Percentiles rank a stretch among this genome's conserved stretches.
Evolutionary conservation across 2,329 filamentous ascomycete species (phyloP).

Genomic region (Fusarium pseudocircinatum): DNA sequence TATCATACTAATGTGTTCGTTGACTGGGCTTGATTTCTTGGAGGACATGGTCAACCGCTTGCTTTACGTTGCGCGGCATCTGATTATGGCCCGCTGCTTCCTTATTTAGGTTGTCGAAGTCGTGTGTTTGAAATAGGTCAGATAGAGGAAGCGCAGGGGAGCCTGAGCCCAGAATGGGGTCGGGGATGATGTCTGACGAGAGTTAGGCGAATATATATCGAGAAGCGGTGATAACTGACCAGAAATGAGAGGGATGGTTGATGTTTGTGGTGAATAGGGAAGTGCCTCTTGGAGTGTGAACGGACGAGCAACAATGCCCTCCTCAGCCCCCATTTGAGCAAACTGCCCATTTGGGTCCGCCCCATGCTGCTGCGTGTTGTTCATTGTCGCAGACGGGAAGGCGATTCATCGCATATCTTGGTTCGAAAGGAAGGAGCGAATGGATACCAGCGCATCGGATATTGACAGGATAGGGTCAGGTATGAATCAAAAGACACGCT

Average conservation of each 20-base stretch:
- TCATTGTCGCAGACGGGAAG: conserved; percentile 45
- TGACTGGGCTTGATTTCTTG: conserved; percentile 77
- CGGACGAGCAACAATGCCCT: conserved; percentile 52
- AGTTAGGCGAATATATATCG: conserved; percentile 23
- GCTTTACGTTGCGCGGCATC: conserved; percentile 73
- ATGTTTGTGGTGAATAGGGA: conserved; percentile 84
- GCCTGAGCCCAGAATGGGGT: conserved; percentile 68
- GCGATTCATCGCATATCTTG: conserved; percentile 46
- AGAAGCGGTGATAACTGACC: conserved; percentile 58
- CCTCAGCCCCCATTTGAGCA: conserved; percentile 36
- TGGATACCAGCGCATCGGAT: conserved; percentile 42
- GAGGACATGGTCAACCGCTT: conserved; percentile 78
- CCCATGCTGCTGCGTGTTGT: conserved; percentile 46
- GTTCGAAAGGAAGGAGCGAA: conserved; percentile 44
- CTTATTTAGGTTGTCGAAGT: conserved; percentile 75
- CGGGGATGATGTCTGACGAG: conserved; percentile 69
- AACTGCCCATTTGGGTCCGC: conserved; percentile 49
- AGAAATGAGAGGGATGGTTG: conserved; percentile 80
- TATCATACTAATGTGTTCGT: conserved; percentile 72
- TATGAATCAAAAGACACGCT: conserved; percentile 16
- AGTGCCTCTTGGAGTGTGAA: conserved; percentile 79
- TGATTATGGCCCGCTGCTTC: conserved; percentile 70
- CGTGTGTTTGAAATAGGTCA: conserved; percentile 60
- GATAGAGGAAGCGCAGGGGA: conserved; percentile 62
- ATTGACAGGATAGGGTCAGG: conserved; percentile 5